Conservation (phyloP, 495 filamentous ascomycete genomes). For the Aeminium ludgeri region DNA sequence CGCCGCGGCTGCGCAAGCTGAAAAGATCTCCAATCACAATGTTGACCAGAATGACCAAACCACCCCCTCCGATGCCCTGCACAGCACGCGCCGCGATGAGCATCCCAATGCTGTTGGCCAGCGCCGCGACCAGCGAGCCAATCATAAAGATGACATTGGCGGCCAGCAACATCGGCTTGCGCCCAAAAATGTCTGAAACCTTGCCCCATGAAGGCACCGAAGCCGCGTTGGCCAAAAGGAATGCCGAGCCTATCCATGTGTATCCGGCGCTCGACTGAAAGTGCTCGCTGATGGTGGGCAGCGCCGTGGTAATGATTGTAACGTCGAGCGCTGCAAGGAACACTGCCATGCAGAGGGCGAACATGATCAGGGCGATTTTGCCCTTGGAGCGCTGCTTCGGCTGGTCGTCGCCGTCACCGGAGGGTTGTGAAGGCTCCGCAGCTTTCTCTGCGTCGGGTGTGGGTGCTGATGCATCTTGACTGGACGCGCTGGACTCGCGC, state of each 20-base stretch:
- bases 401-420: not conserved
- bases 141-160: constrained; percentile 62
- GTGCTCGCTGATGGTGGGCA: constrained; percentile 32
- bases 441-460: constrained; percentile 11
- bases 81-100: constrained; percentile 59
- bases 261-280: constrained; percentile 33
- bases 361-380: constrained; percentile 26
- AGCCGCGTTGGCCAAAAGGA: constrained; percentile 46
- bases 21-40: constrained; percentile 72
- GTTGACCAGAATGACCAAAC: constrained; percentile 62
- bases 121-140: constrained; percentile 53
- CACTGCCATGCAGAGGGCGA: constrained; percentile 24
- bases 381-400: constrained; percentile 17
- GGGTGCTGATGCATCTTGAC: constrained; percentile 2
- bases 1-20: constrained; percentile 39
- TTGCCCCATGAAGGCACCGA: constrained; percentile 68
- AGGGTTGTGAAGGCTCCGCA: not conserved
- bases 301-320: constrained; percentile 35
- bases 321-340: constrained; percentile 26
- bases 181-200: constrained; percentile 69
- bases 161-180: constrained; percentile 60
- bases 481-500: constrained; percentile 6
- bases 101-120: constrained; percentile 52
- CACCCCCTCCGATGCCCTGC: constrained; percentile 74
- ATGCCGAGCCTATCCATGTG: constrained; percentile 38